These are phyloP conservation scores for Alloascoidea hylecoeti DNA, from an alignment of 805 yeast species.

Conservation along the genomic window DNA sequence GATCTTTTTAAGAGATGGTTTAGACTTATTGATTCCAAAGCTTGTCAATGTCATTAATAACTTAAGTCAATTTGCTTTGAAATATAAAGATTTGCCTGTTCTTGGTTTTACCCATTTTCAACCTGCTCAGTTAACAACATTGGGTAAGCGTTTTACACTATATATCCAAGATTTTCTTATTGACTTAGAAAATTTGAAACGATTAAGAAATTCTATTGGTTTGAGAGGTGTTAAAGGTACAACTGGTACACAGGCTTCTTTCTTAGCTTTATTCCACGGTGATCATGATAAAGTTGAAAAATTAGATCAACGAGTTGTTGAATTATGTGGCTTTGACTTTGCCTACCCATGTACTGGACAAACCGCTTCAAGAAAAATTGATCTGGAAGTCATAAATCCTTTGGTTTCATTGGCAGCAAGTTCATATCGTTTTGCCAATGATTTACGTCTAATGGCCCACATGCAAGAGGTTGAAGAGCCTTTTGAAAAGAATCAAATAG, in stretches of 20 bases:
- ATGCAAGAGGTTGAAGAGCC: slow-evolving; percentile 98
- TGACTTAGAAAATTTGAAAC: slow-evolving; percentile 91
- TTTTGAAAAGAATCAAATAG: slow-evolving; percentile 96
- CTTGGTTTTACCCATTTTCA: slow-evolving; percentile 99
- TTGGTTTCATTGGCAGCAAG: slow-evolving; percentile 90
- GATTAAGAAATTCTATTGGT: slow-evolving; percentile 95
- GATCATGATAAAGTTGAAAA: slow-evolving; percentile 93
- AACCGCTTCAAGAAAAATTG: slow-evolving; percentile 97
- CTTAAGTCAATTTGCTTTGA: slow-evolving; percentile 73
- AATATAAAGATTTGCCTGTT: slow-evolving; percentile 91
- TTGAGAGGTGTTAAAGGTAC: slow-evolving; percentile 98
- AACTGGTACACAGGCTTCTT: slow-evolving; percentile 97
- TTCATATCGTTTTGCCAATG: slow-evolving; percentile 96
- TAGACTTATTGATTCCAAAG: slow-evolving; percentile 86
- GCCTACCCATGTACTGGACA: slow-evolving; percentile 98
- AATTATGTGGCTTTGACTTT: slow-evolving; percentile 83
- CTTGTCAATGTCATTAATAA: slow-evolving; percentile 92
- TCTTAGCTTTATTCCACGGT: slow-evolving; percentile 89
- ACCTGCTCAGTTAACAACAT: slow-evolving; percentile 97
- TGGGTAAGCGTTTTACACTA: slow-evolving; percentile 94
- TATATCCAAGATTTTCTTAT: slow-evolving; percentile 97
- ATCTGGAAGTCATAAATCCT: slow-evolving; percentile 86
- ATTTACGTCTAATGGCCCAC: slow-evolving; percentile 88
- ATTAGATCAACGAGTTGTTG: slow-evolving; percentile 83
- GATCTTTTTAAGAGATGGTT: slow-evolving; percentile 91